A percentile compares a stretch with the other conserved stretches of the same genome.
Evolutionary conservation across 257 asterid species (phyloP).

Genomic region (Fraxinus excelsior): DNA sequence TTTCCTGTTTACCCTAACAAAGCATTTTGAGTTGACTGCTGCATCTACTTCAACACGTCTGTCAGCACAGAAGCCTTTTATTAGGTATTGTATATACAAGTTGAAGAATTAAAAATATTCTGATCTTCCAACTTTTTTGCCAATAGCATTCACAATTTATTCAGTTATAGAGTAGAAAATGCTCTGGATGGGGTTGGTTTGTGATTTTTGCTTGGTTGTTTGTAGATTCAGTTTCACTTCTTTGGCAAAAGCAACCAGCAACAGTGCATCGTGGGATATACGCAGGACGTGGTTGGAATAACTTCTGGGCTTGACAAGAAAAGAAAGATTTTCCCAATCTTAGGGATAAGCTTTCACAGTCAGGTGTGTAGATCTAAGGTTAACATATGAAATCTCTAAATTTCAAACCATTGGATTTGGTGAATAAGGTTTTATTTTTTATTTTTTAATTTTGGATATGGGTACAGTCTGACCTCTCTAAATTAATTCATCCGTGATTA

Average conservation of each 20-base stretch:
- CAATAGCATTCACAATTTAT: not conserved
- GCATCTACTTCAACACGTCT: conserved; percentile 42
- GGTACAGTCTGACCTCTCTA: not conserved
- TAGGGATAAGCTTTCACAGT: not conserved
- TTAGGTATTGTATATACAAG: conserved; percentile 43
- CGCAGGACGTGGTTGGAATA: conserved; percentile 12
- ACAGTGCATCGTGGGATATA: conserved; percentile 36
- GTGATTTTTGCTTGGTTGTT: conserved; percentile 14
- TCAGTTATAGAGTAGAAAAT: not conserved
- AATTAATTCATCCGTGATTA: too few relatives aligned
- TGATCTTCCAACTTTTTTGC: not conserved
- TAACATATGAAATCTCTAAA: not conserved
- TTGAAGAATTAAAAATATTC: conserved; percentile 6
- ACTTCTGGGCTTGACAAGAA: not conserved
- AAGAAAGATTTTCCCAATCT: not conserved
- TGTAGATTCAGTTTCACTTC: conserved; percentile 85
- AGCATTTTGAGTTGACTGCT: conserved; percentile 66
- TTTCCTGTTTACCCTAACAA: not conserved
- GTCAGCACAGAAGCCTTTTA: conserved; percentile 72
- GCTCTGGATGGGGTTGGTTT: conserved; percentile 13
- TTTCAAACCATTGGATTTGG: not conserved
- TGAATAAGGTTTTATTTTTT: not conserved
- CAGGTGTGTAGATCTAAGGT: not conserved
- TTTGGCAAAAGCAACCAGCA: conserved; percentile 59
- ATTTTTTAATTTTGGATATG: not conserved